Conservation (phyloP, 2,329 filamentous ascomycete genomes). For the Pseudocercospora vitis region DNA sequence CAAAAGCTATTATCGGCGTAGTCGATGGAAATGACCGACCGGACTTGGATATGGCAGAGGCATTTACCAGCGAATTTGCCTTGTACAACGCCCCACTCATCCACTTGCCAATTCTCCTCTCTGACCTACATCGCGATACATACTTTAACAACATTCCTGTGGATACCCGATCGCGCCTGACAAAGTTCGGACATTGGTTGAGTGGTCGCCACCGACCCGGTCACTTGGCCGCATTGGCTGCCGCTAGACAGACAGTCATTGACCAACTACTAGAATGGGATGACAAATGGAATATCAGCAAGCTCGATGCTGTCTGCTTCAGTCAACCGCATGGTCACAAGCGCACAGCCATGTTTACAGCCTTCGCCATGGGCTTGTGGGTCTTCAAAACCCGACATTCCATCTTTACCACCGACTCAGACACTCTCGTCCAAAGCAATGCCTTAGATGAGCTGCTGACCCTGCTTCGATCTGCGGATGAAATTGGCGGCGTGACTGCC, state of each 20-base stretch:
- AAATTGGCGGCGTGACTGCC: slow-evolving; percentile 12
- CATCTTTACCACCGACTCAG: slow-evolving; percentile 9
- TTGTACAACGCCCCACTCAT: slow-evolving; percentile 7
- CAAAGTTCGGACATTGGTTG: neutral
- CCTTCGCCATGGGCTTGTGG: slow-evolving; percentile 2
- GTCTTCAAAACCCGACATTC: neutral
- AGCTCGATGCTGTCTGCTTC: slow-evolving; percentile 8
- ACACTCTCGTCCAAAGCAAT: slow-evolving; percentile 3
- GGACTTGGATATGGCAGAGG: slow-evolving; percentile 10
- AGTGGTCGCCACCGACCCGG: slow-evolving; percentile 2
- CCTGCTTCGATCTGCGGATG: neutral
- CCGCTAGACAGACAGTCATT: slow-evolving; percentile 5
- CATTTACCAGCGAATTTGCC: slow-evolving; percentile 4
- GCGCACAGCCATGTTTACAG: slow-evolving; percentile 12
- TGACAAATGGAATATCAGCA: neutral
- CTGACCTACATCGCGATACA: slow-evolving; percentile 9
- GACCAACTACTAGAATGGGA: slow-evolving; percentile 10
- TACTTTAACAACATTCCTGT: slow-evolving; percentile 7
- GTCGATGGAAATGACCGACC: slow-evolving; percentile 11
- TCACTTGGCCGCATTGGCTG: neutral
- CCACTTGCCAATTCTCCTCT: slow-evolving; percentile 8
- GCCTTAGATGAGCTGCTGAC: slow-evolving; percentile 8
- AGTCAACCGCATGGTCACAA: slow-evolving; percentile 11
- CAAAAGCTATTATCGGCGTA: slow-evolving; percentile 11
- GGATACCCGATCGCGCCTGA: slow-evolving; percentile 1